A percentile compares a stretch with the other conserved stretches of the same genome.
Conservation (phyloP, 1,284 basidiomycete genomes). For the Moniliophthora roreri region DNA sequence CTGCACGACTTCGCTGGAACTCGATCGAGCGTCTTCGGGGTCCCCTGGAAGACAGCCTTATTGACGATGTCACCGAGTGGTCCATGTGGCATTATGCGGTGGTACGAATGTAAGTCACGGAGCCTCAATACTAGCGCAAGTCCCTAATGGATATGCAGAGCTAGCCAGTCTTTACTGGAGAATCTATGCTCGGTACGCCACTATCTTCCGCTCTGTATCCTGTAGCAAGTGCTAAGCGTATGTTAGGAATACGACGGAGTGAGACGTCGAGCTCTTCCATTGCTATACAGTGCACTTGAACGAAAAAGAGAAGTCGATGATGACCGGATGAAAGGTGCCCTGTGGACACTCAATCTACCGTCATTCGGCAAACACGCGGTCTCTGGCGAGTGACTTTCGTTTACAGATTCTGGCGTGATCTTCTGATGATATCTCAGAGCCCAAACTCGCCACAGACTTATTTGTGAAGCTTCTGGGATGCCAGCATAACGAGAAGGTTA, state of each 20-base stretch:
- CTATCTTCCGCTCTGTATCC: neutral
- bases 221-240: neutral
- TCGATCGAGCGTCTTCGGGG: conserved; percentile 72
- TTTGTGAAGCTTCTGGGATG: conserved; percentile 56
- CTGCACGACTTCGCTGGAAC: conserved; percentile 70
- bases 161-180: conserved; percentile 62
- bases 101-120: conserved; percentile 46
- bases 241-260: conserved; percentile 75
- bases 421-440: conserved; percentile 32
- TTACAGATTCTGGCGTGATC: neutral
- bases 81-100: conserved; percentile 81
- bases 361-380: conserved; percentile 69
- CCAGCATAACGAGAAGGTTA: conserved; percentile 74
- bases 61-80: conserved; percentile 83
- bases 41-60: conserved; percentile 70
- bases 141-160: conserved; percentile 31
- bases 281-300: conserved; percentile 69
- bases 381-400: conserved; percentile 43
- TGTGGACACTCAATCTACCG: conserved; percentile 78
- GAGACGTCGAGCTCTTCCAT: conserved; percentile 62
- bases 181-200: conserved; percentile 50
- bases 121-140: neutral
- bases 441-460: conserved; percentile 48
- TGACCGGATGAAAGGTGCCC: conserved; percentile 89
- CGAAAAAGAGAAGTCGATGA: conserved; percentile 67